Evolutionary conservation across 495 filamentous ascomycete genomes (phyloP).

Genomic region (Penicillium verhagenii): DNA sequence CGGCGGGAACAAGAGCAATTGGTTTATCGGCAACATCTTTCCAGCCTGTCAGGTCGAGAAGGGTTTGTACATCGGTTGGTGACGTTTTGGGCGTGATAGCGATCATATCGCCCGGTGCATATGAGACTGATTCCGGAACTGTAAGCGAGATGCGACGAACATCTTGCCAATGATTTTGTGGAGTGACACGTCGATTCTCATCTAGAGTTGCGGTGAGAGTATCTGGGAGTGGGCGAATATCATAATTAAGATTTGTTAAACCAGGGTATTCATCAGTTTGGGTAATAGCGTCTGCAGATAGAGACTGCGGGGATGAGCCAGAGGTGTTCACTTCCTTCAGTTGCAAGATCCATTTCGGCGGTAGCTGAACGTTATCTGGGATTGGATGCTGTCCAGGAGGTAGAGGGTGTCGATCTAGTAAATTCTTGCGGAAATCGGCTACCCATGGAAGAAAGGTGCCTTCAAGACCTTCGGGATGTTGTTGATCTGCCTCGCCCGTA

Average conservation of each 20-base stretch:
- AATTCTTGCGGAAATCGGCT: constrained; percentile 56
- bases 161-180: constrained; percentile 84
- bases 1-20: constrained; percentile 45
- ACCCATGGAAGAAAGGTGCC: constrained; percentile 81
- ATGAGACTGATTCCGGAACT: constrained; percentile 41
- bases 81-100: constrained; percentile 87
- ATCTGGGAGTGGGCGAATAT: constrained; percentile 52
- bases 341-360: constrained; percentile 74
- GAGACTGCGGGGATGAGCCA: neutral
- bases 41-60: constrained; percentile 80
- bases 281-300: neutral
- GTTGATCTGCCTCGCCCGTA: constrained; percentile 85
- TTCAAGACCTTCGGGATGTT: constrained; percentile 90
- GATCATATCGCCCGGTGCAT: constrained; percentile 71
- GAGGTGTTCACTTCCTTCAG: constrained; percentile 24
- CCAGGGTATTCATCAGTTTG: constrained; percentile 21
- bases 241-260: constrained; percentile 43
- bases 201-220: constrained; percentile 40
- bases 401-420: constrained; percentile 69
- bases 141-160: constrained; percentile 72
- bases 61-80: constrained; percentile 66
- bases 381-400: constrained; percentile 65
- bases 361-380: constrained; percentile 70
- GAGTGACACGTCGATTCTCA: constrained; percentile 71
- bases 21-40: constrained; percentile 63